phyloP scores from a whole-genome alignment of 1,139 yeast genomes.

The Nakaseomyces glabratus region DNA sequence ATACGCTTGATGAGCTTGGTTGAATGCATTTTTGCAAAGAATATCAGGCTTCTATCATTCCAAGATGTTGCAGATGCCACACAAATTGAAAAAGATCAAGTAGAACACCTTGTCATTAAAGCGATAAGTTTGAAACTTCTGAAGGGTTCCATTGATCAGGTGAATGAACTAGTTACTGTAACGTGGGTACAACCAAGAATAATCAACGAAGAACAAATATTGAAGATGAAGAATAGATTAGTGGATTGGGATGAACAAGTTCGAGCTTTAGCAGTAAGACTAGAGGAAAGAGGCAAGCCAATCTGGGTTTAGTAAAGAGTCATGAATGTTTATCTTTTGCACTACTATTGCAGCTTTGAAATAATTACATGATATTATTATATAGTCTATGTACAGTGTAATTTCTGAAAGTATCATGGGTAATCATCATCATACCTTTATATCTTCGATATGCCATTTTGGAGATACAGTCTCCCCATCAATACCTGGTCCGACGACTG shows the following conservation, averaged over 20 bases:
- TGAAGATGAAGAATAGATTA: slow-evolving; percentile 63
- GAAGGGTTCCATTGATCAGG: slow-evolving; percentile 84
- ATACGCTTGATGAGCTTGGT: slow-evolving; percentile 86
- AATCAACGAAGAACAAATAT: slow-evolving; percentile 72
- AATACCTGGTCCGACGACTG: slow-evolving; percentile 23
- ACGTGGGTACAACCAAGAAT: slow-evolving; percentile 96
- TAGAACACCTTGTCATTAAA: slow-evolving; percentile 85
- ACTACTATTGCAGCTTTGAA: no score
- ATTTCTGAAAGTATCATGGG: no score
- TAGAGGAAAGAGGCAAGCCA: slow-evolving; percentile 49
- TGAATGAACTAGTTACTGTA: slow-evolving; percentile 63
- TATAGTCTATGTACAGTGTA: no score
- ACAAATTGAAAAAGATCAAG: slow-evolving; percentile 49
- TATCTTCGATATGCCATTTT: slow-evolving; percentile 14
- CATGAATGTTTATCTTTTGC: no score
- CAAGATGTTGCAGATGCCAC: slow-evolving; percentile 71
- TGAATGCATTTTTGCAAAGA: slow-evolving; percentile 74
- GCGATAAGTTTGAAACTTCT: slow-evolving; percentile 77
- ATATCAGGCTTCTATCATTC: slow-evolving; percentile 66
- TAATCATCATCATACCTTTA: no score
- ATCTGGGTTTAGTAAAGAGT: slow-evolving; percentile 44
- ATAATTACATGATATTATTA: no score
- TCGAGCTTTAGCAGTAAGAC: slow-evolving; percentile 50
- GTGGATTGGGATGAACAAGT: slow-evolving; percentile 73
- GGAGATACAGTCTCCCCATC: slow-evolving; percentile 11